These are phyloP conservation scores for Clonostachys chloroleuca DNA, from an alignment of 2,329 filamentous ascomycete genomes.

Conservation along the genomic window DNA sequence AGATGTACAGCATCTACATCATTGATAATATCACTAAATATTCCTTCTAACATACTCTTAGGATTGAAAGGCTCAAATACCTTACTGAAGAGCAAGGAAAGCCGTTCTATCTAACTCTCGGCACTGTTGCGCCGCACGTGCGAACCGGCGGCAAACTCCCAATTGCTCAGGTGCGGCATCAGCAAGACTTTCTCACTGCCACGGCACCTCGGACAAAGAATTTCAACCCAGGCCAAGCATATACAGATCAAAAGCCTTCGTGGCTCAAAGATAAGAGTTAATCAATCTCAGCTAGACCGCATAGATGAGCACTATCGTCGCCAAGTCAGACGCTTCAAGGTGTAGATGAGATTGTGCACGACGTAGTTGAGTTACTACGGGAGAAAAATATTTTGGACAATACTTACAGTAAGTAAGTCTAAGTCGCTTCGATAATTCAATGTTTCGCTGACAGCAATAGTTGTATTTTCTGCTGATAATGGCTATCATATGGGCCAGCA, in stretches of 20 bases:
- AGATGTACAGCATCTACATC: conserved; percentile 24
- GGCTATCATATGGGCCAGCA: conserved; percentile 50
- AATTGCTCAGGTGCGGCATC: conserved; percentile 44
- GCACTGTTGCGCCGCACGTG: conserved; percentile 30
- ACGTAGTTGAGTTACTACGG: conserved; percentile 23
- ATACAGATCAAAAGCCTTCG: no score
- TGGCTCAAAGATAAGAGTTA: conserved; percentile 7
- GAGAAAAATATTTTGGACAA: conserved; percentile 22
- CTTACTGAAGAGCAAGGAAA: conserved; percentile 2
- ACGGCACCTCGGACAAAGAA: conserved; percentile 57
- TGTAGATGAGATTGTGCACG: conserved; percentile 37
- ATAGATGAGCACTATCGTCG: conserved; percentile 31
- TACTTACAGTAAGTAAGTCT: conserved; percentile 44
- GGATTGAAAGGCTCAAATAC: no score
- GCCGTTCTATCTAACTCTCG: conserved; percentile 52
- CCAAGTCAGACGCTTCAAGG: conserved; percentile 31
- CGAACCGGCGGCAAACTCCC: conserved; percentile 8
- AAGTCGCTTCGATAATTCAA: no score
- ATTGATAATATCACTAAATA: background rate
- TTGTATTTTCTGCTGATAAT: conserved; percentile 33
- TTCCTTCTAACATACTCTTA: no score
- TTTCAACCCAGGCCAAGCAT: conserved; percentile 51
- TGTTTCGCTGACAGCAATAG: no score
- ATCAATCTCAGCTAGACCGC: conserved; percentile 14
- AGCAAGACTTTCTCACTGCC: conserved; percentile 51